These are phyloP conservation scores for Fusarium sublunatum DNA, from an alignment of 2,329 filamentous ascomycete species.

Conservation along the genomic window DNA sequence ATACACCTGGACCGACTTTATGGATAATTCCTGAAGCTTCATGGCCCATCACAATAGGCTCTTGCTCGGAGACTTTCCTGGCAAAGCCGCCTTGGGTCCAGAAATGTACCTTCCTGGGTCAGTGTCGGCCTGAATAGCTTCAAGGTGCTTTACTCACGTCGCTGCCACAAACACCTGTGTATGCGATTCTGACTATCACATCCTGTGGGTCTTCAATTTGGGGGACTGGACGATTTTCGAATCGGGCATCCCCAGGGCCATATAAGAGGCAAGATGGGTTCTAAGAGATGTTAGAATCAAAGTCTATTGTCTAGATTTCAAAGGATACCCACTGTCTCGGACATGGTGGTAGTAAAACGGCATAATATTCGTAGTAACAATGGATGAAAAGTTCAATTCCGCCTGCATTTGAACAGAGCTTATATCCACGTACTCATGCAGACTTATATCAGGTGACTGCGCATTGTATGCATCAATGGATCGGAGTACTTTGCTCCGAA, in stretches of 20 bases:
- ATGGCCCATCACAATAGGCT: conserved; percentile 80
- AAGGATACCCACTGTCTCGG: conserved; percentile 1
- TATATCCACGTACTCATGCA: not conserved
- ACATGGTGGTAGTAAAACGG: conserved; percentile 2
- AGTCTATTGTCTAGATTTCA: no score
- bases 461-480: not conserved
- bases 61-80: conserved; percentile 79
- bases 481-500: conserved; percentile 24
- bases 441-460: conserved; percentile 11
- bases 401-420: not conserved
- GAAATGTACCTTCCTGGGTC: conserved; percentile 75
- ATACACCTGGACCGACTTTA: conserved; percentile 72
- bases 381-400: not conserved
- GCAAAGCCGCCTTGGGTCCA: conserved; percentile 85
- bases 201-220: conserved; percentile 43
- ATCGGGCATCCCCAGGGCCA: conserved; percentile 34
- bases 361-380: not conserved
- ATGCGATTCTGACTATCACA: conserved; percentile 40
- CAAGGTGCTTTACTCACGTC: conserved; percentile 28
- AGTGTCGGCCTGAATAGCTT: not conserved
- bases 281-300: not conserved
- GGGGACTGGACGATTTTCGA: conserved; percentile 37
- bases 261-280: conserved; percentile 42
- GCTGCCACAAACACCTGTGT: conserved; percentile 46
- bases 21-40: conserved; percentile 80